Percentiles rank a stretch among this genome's conserved stretches.
phyloP scores from a whole-genome alignment of 345 rosid species.

The Corchorus olitorius region DNA sequence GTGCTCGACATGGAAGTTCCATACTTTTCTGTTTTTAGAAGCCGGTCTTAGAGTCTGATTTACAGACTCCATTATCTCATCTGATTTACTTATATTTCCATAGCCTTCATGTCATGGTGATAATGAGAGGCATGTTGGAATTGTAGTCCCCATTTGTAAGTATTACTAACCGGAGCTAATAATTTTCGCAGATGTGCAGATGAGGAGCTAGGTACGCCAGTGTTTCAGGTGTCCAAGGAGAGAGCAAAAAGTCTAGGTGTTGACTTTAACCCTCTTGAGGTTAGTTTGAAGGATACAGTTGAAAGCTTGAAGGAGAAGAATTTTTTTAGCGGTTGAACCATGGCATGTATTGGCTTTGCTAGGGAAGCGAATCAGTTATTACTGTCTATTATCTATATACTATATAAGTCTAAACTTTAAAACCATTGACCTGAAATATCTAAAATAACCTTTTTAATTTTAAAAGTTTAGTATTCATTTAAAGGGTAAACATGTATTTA shows the following conservation, averaged over 20 bases:
- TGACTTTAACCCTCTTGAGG: constrained; percentile 49
- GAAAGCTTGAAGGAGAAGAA: constrained; percentile 43
- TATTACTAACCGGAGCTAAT: not conserved
- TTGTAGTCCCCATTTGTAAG: not conserved
- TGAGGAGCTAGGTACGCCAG: constrained; percentile 22
- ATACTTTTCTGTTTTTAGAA: not conserved
- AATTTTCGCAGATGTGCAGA: constrained; percentile 4
- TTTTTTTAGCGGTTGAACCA: not conserved
- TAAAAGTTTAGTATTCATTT: no score
- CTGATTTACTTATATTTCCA: not conserved
- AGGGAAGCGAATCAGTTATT: not conserved
- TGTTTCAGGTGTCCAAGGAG: constrained; percentile 44
- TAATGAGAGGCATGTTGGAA: not conserved
- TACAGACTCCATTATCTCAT: not conserved
- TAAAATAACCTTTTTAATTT: no score
- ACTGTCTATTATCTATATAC: no score
- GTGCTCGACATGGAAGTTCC: not conserved
- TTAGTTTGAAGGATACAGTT: constrained; percentile 56
- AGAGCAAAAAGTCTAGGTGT: constrained; percentile 45
- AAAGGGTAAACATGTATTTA: no score
- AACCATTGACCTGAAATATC: no score
- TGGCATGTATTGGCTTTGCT: not conserved
- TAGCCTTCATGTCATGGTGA: not conserved
- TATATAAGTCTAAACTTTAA: no score
- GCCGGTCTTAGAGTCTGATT: not conserved